phyloP scores from a whole-genome alignment of 2,329 filamentous ascomycete genomes.

The Emericellopsis cladophorae region DNA sequence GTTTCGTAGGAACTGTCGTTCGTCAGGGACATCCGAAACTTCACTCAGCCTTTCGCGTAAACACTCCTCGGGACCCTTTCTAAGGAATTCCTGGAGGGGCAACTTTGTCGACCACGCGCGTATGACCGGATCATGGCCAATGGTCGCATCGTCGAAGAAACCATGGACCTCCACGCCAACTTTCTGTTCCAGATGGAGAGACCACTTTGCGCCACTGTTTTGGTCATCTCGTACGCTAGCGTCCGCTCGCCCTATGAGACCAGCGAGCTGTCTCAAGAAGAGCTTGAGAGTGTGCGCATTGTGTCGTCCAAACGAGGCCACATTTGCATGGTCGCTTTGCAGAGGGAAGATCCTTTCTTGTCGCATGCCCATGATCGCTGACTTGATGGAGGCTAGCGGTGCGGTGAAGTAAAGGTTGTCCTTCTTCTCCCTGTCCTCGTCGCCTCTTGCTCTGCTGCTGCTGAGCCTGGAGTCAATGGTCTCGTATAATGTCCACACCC shows the following conservation, averaged over 20 bases:
- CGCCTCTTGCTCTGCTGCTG: slow-evolving; percentile 16
- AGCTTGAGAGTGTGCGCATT: slow-evolving; percentile 34
- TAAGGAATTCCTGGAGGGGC: slow-evolving; percentile 39
- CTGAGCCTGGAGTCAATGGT: slow-evolving; percentile 46
- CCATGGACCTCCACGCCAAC: slow-evolving; percentile 44
- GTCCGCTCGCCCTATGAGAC: slow-evolving; percentile 19
- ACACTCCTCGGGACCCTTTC: slow-evolving; percentile 41
- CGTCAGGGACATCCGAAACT: slow-evolving; percentile 16
- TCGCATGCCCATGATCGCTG: slow-evolving; percentile 34
- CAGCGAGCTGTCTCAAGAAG: slow-evolving; percentile 20
- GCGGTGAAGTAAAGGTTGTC: slow-evolving; percentile 40
- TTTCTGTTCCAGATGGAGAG: slow-evolving; percentile 34
- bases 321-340: slow-evolving; percentile 41
- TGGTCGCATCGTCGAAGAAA: slow-evolving; percentile 42
- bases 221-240: slow-evolving; percentile 11
- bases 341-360: slow-evolving; percentile 39
- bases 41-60: slow-evolving; percentile 37
- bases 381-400: slow-evolving; percentile 45
- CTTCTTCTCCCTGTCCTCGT: slow-evolving; percentile 8
- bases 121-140: slow-evolving; percentile 19
- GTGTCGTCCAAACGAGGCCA: slow-evolving; percentile 37
- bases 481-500: slow-evolving; percentile 51
- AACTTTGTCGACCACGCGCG: slow-evolving; percentile 38
- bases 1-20: slow-evolving; percentile 13
- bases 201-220: slow-evolving; percentile 21